Evolutionary conservation across 768 basidiomycete genomes (phyloP).

Genomic region (Dentipellis sp.): DNA sequence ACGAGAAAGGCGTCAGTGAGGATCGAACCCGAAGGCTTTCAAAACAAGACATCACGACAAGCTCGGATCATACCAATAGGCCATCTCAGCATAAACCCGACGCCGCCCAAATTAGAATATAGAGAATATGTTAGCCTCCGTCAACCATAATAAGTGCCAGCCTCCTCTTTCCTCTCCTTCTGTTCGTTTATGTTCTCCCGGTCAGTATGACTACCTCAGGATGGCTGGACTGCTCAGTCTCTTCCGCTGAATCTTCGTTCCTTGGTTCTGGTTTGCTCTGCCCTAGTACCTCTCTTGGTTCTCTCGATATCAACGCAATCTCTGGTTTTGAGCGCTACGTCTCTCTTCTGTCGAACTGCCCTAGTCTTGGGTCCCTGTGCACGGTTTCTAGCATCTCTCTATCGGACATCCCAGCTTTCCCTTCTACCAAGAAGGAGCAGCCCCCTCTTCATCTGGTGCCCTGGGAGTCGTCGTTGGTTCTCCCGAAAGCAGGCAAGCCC

Average conservation of each 20-base stretch:
- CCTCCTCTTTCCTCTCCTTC: neutral
- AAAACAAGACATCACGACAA: too few species aligned
- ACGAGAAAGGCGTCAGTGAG: too few species aligned
- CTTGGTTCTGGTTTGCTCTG: conserved; percentile 6
- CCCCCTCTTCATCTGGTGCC: conserved; percentile 9
- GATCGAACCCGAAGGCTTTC: too few species aligned
- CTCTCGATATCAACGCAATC: conserved; percentile 8
- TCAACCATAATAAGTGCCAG: neutral
- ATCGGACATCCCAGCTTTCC: neutral
- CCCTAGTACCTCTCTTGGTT: conserved; percentile 6
- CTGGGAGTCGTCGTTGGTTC: conserved; percentile 8
- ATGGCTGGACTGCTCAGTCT: conserved; percentile 12
- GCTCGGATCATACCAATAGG: too few species aligned
- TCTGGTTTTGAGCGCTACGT: conserved; percentile 7
- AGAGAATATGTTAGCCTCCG: too few species aligned
- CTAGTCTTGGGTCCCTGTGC: conserved; percentile 9
- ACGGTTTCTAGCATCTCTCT: neutral
- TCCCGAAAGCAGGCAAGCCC: conserved; percentile 6
- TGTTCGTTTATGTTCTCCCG: neutral
- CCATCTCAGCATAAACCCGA: too few species aligned
- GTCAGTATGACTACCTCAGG: conserved; percentile 12
- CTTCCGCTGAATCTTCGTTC: conserved; percentile 11
- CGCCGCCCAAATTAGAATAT: too few species aligned
- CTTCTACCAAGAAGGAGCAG: neutral
- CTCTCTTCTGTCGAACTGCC: conserved; percentile 9